Percentiles rank a stretch among this genome's conserved stretches.
These are phyloP conservation scores for Phytophthora multivora DNA, from an alignment of 352 stramenopile species.

Conservation along the genomic window DNA sequence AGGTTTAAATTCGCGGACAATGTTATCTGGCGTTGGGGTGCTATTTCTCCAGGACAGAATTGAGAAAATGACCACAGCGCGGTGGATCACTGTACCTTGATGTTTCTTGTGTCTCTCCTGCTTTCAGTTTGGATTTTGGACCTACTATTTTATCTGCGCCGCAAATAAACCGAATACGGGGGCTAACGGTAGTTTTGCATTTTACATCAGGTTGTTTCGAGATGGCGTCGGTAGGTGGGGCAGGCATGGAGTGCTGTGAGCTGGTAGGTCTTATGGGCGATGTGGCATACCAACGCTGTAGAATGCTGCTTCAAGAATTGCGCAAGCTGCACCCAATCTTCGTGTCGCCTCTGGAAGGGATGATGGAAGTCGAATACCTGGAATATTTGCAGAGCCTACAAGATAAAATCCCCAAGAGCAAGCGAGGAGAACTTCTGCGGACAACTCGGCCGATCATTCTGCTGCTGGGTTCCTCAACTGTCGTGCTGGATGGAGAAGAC, in stretches of 20 bases:
- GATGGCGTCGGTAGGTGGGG: slow-evolving; percentile 20
- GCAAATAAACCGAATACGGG: slow-evolving; percentile 17
- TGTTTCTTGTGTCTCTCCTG: not conserved
- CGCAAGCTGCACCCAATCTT: slow-evolving; percentile 54
- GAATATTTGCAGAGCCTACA: slow-evolving; percentile 39
- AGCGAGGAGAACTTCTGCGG: slow-evolving; percentile 32
- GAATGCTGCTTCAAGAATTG: slow-evolving; percentile 64
- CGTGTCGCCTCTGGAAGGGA: slow-evolving; percentile 50
- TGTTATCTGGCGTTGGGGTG: not conserved
- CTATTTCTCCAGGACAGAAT: slow-evolving; percentile 18
- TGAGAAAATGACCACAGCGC: slow-evolving; percentile 31
- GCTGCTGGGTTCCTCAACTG: slow-evolving; percentile 41
- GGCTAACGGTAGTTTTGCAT: not conserved
- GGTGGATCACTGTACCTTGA: slow-evolving; percentile 28
- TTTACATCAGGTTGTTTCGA: not conserved
- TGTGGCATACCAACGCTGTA: slow-evolving; percentile 64
- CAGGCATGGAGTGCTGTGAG: slow-evolving; percentile 48
- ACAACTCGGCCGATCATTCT: slow-evolving; percentile 53
- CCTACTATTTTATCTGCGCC: not conserved
- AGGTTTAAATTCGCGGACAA: slow-evolving; percentile 90
- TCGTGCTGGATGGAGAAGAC: slow-evolving; percentile 63
- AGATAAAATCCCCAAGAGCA: slow-evolving; percentile 37
- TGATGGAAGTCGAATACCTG: slow-evolving; percentile 64
- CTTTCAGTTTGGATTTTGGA: not conserved
- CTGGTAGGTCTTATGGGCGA: slow-evolving; percentile 62